Base-by-base conservation (phyloP, 2,329 filamentous ascomycete genomes). In the Botrytis galanthina region DNA sequence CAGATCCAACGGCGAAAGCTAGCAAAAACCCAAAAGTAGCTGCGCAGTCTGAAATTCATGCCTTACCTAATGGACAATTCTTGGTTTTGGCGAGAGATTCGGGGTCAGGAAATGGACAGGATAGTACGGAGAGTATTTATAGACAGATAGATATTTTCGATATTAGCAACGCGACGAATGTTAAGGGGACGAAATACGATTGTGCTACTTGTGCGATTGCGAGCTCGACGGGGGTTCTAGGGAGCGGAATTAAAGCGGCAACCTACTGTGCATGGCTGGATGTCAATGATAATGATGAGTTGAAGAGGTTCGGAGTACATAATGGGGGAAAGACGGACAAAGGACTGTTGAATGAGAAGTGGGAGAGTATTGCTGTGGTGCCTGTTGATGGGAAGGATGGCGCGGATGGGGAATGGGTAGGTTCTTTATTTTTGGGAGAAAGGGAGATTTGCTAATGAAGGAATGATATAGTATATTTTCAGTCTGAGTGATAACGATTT, bases 401-500 rank as follows among this genome's bases (percentile, higher is more conserved):
- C 4, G 78, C 80, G 35, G 84, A 87, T 73, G 86, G 88, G 39
- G 88, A 92, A 81, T 93, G 89, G 81, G 63, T 69, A 22, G 44
- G 63, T 69, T 57, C 51, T 57, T 54, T 8, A 1, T 20, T 7
- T 22, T 7, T 14, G 18, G 4, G 4, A 6, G 8, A 26, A 22
- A 32, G 18, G 7, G 18, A 14, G 0, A 26, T 10, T 18, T 60
- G 18, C 62, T 68, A 46, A 72, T 37, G 7, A 35, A 9, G 22
- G 14, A 18, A 44, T 35, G 9, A 10, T 7, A 26, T 51, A 69
- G 51, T 93, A 89, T 78, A 80, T 94, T 48, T 87, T 94, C 75
- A 88, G 86, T 20, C 82, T 92, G 67, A 91, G 87, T 73, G 92
- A 93, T 78, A 92, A 94, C 79, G 91, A 94, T 80, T 93, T 93